Evolutionary conservation across 805 yeast genomes (phyloP).

Genomic region (Sungouiella thailandica): DNA sequence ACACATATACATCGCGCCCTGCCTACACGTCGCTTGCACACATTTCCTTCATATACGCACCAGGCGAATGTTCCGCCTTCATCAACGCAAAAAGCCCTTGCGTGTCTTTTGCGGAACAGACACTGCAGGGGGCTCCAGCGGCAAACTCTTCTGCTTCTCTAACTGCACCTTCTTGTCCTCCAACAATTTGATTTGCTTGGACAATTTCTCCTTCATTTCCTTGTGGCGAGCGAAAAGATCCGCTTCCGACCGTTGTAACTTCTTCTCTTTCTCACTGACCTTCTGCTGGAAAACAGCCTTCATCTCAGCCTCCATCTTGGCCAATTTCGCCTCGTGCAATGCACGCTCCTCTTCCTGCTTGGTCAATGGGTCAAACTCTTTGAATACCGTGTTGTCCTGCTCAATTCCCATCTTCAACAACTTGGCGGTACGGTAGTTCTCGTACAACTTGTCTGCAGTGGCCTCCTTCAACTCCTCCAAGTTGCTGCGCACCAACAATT

Average conservation of each 20-base stretch:
- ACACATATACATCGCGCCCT: too few species aligned
- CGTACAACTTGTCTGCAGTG: constrained; percentile 74
- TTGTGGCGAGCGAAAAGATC: constrained; percentile 93
- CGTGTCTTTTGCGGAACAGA: constrained; percentile 47
- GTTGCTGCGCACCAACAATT: constrained; percentile 81
- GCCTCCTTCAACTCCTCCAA: constrained; percentile 91
- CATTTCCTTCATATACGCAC: too few species aligned
- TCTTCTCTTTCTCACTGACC: constrained; percentile 94
- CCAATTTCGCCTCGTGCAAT: constrained; percentile 87
- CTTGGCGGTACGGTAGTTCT: constrained; percentile 83
- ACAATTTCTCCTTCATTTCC: constrained; percentile 93
- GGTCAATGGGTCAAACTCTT: constrained; percentile 87
- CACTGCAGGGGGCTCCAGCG: constrained; percentile 47
- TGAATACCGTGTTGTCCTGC: constrained; percentile 91
- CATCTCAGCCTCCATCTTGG: constrained; percentile 95
- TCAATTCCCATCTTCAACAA: constrained; percentile 76
- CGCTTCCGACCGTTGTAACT: constrained; percentile 93
- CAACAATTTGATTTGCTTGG: constrained; percentile 80
- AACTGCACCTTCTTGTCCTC: constrained; percentile 87
- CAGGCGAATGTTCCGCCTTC: too few species aligned
- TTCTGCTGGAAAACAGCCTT: constrained; percentile 93
- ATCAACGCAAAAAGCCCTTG: constrained; percentile 77
- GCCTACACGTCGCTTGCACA: too few species aligned
- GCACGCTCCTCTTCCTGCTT: constrained; percentile 93
- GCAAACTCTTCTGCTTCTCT: constrained; percentile 53